Conservation (phyloP, 2,329 filamentous ascomycete species). For the Fusarium verrucosum region DNA sequence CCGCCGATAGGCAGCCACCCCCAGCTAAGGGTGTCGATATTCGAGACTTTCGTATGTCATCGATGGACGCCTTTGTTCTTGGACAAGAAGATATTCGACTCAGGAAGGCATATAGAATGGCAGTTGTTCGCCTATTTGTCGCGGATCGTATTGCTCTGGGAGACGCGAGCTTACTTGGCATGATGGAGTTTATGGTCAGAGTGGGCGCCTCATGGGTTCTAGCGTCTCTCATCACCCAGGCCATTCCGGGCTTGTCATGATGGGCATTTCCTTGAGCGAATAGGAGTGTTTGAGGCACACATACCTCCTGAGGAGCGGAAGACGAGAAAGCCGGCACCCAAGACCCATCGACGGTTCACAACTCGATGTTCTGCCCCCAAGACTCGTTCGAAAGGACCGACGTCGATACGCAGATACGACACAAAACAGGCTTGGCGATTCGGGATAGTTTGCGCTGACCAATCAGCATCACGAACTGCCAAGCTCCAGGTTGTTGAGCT, state of each 20-base stretch:
- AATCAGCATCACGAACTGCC: slow-evolving; percentile 20
- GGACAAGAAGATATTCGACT: slow-evolving; percentile 41
- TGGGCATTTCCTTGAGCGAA: neutral
- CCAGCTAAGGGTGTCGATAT: slow-evolving; percentile 50
- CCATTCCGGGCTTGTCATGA: slow-evolving; percentile 20
- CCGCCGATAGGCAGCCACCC: slow-evolving; percentile 41
- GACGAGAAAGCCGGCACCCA: neutral
- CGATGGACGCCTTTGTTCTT: slow-evolving; percentile 62
- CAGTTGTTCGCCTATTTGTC: slow-evolving; percentile 55
- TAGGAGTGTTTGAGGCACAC: neutral
- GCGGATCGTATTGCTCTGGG: slow-evolving; percentile 55
- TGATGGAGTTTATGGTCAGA: slow-evolving; percentile 48
- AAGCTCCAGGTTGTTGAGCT: slow-evolving; percentile 6
- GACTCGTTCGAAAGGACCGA: neutral
- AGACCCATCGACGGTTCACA: neutral
- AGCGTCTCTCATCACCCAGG: slow-evolving; percentile 24
- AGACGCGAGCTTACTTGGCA: slow-evolving; percentile 42
- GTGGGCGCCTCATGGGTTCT: slow-evolving; percentile 48
- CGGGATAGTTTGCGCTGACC: slow-evolving; percentile 2
- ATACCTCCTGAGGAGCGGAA: neutral
- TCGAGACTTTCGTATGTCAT: slow-evolving; percentile 58
- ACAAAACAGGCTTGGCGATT: slow-evolving; percentile 21
- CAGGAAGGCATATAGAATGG: slow-evolving; percentile 49
- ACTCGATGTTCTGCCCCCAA: neutral
- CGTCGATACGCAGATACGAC: neutral